Evolutionary conservation across 768 basidiomycete species (phyloP), one percentile per base, ranked within the genome.

Genomic region (Boletus vinaceobasis): DNA sequence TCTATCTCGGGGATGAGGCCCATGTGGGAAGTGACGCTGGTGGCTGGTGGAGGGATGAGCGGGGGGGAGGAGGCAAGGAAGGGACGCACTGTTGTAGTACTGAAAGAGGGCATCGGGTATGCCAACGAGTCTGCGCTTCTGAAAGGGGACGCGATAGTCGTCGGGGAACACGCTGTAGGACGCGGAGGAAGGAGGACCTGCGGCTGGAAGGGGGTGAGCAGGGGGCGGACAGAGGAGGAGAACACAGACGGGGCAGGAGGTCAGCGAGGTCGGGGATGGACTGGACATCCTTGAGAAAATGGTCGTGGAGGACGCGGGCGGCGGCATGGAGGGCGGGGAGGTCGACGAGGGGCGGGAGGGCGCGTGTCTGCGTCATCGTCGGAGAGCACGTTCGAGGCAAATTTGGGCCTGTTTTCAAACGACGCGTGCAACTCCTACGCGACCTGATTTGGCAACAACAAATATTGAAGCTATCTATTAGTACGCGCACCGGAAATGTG

Each of bases 1-100:
- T 96, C 93, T 57, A 98, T 90, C 63, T 95, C 90, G 26, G 93
- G 86, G 67, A 98, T 81, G 50, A 99, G 73, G 10, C 95, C 95
- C 88, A 97, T 88, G 64, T 90, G 86, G 17, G 89, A 85, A 26
- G 83, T 83, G 50, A 88, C 82, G 64, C 76, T 85, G 35, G 82
- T 79, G 52, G 78, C 89, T 91, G 65, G 29, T 39, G 56, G 57
- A 57, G 53, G 42, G 52, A 42, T 65, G 64, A 48, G 60, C 29
- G 43, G 42, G 42, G 57, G 40, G 14, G 45, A 26, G 29, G 43
- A 11, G 6, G 9, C 38, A 26, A 23, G 23, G n/a, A 38, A 32
- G 52, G 58, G 49, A 72, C 82, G 57, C 52, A 88, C 89, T 84
- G 61, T 86, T 84, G 68, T 87, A 90, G 65, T 87, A 86, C 63